Base-by-base conservation (phyloP, 768 basidiomycete genomes). In the Lactarius hengduanensis region DNA sequence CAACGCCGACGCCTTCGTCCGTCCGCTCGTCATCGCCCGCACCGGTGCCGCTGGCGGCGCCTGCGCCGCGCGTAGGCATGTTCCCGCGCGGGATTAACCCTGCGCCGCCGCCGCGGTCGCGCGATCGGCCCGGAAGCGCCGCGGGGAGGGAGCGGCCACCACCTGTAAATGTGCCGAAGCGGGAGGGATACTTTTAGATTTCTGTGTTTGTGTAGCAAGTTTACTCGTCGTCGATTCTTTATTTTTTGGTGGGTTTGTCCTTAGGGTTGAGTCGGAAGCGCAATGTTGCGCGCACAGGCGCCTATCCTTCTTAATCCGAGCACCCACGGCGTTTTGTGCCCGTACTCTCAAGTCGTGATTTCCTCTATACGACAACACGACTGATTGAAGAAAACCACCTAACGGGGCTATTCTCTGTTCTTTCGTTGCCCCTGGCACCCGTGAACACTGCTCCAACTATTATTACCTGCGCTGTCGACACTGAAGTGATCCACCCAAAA, bases 21-120 rank as follows among this genome's bases (percentile, higher is more conserved):
- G 13, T 61, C 2, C 56, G 41, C 18, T 41, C 59, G 3, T 41
- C 55, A 15, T 60, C 55, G n/a, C 50, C 50, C 11, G 50, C 6
- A 5, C 50, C 50, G 0, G 26, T 53, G 50, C 50, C 50, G 13
- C 50, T 53, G 2, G 50, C 15, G 26, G 34, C 9, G 4, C 64
- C 30, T n/a, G 22, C 26, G 26, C 50, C 59, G 20, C 59, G 59
- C 20, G 11, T 7, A 7, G 43, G 26, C 6, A 13, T 55, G 3
- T 56, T 32, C n/a, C 16, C 45, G 3, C 65, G 65, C 11, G 56
- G 30, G 65, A 5, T 36, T 28, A 78, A 81, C 70, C 83, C 83
- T n/a, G 83, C 82, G 1, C 86, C 83, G 0, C 84, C 86, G 3
- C 89, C 90, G 20, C 81, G 90, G 59, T 90, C 89, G 62, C 78